Evolutionary conservation across 495 filamentous ascomycete genomes (phyloP).

Genomic region (Polyplosphaeria fusca): DNA sequence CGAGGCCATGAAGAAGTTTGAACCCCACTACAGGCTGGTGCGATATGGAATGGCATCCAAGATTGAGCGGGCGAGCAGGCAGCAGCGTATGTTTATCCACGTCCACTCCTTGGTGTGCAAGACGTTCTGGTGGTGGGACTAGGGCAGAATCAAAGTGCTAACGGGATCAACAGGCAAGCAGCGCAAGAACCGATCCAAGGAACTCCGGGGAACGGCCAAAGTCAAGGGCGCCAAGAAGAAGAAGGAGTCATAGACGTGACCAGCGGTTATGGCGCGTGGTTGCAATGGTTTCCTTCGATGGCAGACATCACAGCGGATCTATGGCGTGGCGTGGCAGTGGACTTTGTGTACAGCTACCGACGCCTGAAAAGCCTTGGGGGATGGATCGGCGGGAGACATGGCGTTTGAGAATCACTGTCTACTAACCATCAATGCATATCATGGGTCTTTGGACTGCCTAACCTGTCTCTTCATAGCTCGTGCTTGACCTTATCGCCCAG

Average conservation of each 20-base stretch:
- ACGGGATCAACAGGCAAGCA: slow-evolving; percentile 92
- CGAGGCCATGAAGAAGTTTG: slow-evolving; percentile 99
- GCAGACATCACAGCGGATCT: slow-evolving; percentile 14
- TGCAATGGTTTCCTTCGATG: slow-evolving; percentile 16
- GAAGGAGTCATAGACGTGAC: slow-evolving; percentile 49
- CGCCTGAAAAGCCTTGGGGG: slow-evolving; percentile 33
- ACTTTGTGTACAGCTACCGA: slow-evolving; percentile 32
- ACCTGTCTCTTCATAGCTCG: too few relatives aligned
- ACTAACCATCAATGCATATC: slow-evolving; percentile 34
- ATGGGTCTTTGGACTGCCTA: slow-evolving; percentile 25
- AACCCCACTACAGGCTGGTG: slow-evolving; percentile 95
- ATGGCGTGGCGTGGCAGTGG: slow-evolving; percentile 18
- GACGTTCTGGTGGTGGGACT: too few relatives aligned
- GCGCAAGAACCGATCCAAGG: slow-evolving; percentile 99
- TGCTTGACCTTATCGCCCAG: too few relatives aligned
- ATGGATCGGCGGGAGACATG: slow-evolving; percentile 25
- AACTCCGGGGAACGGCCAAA: slow-evolving; percentile 90
- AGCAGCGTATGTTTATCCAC: slow-evolving; percentile 83
- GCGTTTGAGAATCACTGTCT: slow-evolving; percentile 33
- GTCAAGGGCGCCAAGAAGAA: slow-evolving; percentile 80
- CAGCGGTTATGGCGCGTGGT: slow-evolving; percentile 9
- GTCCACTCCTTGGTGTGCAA: too few relatives aligned
- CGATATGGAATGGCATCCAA: slow-evolving; percentile 85
- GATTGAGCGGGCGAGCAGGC: slow-evolving; percentile 92
- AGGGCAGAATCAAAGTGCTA: too few relatives aligned